Conservation (phyloP, 352 stramenopile genomes). For the Pythium rhizo-oryzae region DNA sequence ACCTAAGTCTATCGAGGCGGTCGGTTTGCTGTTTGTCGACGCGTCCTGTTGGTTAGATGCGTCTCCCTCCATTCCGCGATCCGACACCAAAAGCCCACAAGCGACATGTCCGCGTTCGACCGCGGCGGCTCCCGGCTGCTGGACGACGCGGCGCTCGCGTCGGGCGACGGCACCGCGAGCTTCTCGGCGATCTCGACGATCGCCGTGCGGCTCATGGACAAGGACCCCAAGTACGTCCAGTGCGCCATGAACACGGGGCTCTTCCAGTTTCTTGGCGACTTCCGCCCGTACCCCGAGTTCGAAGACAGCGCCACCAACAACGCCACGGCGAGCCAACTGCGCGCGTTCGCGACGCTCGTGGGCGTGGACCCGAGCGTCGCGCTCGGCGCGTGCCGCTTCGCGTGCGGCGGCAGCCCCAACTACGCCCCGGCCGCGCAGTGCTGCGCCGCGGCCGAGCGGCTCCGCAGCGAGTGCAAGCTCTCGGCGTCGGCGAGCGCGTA, state of each 20-base stretch:
- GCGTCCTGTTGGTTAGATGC: too few species aligned
- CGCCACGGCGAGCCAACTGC: not conserved
- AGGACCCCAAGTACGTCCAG: conserved; percentile 50
- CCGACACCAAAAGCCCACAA: not conserved
- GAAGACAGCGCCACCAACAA: not conserved
- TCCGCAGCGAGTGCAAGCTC: conserved; percentile 30
- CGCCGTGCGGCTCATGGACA: conserved; percentile 38
- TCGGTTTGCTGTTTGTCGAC: too few species aligned
- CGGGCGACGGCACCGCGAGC: not conserved
- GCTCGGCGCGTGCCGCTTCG: conserved; percentile 2
- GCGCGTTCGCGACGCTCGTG: not conserved
- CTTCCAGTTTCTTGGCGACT: conserved; percentile 36
- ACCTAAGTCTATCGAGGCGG: too few species aligned
- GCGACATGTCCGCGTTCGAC: not conserved
- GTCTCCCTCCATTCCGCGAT: not conserved
- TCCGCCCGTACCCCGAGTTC: not conserved
- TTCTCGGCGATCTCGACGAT: conserved; percentile 34
- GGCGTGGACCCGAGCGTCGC: conserved; percentile 13
- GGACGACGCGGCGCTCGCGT: conserved; percentile 3
- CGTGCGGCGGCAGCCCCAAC: not conserved
- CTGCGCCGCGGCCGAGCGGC: conserved; percentile 17
- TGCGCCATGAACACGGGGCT: conserved; percentile 75
- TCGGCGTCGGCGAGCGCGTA: conserved; percentile 31
- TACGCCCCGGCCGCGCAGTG: not conserved
- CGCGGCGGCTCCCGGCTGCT: not conserved